Evolutionary conservation across 495 filamentous ascomycete species (phyloP), one percentile per base, ranked within the genome.

Genomic region (Lophium mytilinum): DNA sequence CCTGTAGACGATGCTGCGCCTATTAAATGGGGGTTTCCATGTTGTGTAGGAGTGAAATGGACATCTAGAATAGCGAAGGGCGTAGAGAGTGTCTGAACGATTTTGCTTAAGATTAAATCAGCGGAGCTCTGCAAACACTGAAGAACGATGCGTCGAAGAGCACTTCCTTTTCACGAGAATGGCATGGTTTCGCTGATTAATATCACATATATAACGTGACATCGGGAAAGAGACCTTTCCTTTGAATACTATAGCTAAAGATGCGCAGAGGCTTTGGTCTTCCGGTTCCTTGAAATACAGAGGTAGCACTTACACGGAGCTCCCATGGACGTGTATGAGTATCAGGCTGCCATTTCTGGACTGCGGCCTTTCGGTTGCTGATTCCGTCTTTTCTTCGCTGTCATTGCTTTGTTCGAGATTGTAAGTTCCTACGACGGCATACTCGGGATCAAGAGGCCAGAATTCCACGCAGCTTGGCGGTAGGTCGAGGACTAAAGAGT

Each of bases 401-500:
- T 76, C 71, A 4, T 72, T 69, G 40, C 50, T 33, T 52, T 79
- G 77, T 52, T 88, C 77, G 24, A 96, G 76, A 46, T 84, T 73
- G 69, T 98, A 98, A 1, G 93, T 96, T 18, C 93, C 93, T 39
- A 96, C 78, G 1, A 95, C 70, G 61, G 96, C 84, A 61, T 83
- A 82, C 9, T 84, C 73, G 7, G 82, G 80, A 37, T 81, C 63
- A 5, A 69, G 65, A 0, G 86, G 86, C 52, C 82, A 86, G 68
- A 95, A 92, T 58, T 90, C 86, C 12, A 96, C 74, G 68, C 90
- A 96, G 67, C 88, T 89, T 1, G 91, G 91, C 10, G 88, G 90
- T 30, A 78, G 71, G 52, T 81, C 74, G 10, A 85, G 65, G 3
- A 66, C 71, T 17, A 78, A 58, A n/a, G 74, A 74, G 33, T 54